Base-by-base conservation (phyloP, 305 asterid species). In the Fraxinus ornus region DNA sequence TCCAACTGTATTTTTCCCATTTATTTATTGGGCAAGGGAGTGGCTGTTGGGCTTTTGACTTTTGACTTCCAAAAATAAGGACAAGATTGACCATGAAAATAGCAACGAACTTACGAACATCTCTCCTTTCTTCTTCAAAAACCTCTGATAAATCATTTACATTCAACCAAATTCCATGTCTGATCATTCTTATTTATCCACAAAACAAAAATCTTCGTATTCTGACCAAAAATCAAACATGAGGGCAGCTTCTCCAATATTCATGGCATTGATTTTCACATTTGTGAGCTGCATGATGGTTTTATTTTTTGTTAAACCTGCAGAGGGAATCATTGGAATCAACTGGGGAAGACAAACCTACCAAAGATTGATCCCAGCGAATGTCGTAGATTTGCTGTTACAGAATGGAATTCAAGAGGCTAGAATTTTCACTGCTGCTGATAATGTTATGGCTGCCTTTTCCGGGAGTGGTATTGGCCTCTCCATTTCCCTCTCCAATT, bases 371-470 rank as follows among this genome's bases (percentile, higher is more conserved):
- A 33, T 84, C 17, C 92, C 92, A 0, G 79, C 91, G 6, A 75
- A 47, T 72, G 92, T 85, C 41, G 90, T 88, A 73, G 89, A 89
- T 80, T 37, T 89, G 83, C 36, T 89, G 28, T 22, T 88, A 7
- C 90, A 86, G 49, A 89, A 89, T 8, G 70, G 71, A 2, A 77
- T 89, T 4, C 7, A 7, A 30, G 37, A 24, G 13, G 87, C 87
- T 28, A 82, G 88, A 75, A 21, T 89, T 28, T 84, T 74, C 21
- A 24, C 77, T 10, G 1, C 81, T 5, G 76, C 83, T 60, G 1
- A 0, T 0, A 85, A 85, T 17, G 37, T 85, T 0, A 5, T 87
- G 10, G 7, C 17, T n/a, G 87, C 90, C 4, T 89, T 87, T 21
- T 26, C 32, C 0, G 66, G 72, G 2, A 87, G 85, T 3, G 83